Evolutionary conservation across 345 rosid genomes (phyloP).

Genomic region (Citrus mangshanensis): DNA sequence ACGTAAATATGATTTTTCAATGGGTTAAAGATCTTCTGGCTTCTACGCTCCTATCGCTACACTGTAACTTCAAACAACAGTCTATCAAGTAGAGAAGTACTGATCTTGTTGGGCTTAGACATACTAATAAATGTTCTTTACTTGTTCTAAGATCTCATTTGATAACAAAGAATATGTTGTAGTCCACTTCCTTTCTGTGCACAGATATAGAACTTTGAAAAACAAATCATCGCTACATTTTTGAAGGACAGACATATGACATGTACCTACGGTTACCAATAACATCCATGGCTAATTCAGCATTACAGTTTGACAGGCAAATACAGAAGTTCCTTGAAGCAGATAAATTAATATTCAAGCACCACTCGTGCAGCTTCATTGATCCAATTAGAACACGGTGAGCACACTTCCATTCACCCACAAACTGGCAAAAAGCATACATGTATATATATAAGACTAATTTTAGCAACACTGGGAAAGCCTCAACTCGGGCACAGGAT

Average conservation of each 20-base stretch:
- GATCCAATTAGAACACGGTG: not conserved
- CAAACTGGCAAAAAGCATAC: not conserved
- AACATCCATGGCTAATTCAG: not conserved
- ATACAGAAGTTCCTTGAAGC: not conserved
- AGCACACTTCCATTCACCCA: not conserved
- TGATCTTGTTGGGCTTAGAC: not conserved
- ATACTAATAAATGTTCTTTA: not conserved
- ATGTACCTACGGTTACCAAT: not conserved
- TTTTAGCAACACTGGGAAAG: not conserved
- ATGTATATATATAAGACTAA: not conserved
- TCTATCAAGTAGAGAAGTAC: slow-evolving; percentile 1
- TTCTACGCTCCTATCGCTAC: not conserved
- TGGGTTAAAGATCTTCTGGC: not conserved
- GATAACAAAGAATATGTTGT: not conserved
- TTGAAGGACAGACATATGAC: too few species aligned
- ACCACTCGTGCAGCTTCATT: not conserved
- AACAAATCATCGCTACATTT: not conserved
- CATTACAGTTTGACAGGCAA: not conserved
- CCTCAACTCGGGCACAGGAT: not conserved
- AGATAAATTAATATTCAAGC: not conserved
- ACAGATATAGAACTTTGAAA: not conserved
- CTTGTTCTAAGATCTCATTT: not conserved
- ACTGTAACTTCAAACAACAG: not conserved
- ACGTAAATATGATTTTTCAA: slow-evolving; percentile 1
- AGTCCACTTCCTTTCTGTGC: not conserved